Evolutionary conservation across 768 basidiomycete genomes (phyloP), one percentile per base, ranked within the genome.

Genomic region (Mycena sanguinolenta): DNA sequence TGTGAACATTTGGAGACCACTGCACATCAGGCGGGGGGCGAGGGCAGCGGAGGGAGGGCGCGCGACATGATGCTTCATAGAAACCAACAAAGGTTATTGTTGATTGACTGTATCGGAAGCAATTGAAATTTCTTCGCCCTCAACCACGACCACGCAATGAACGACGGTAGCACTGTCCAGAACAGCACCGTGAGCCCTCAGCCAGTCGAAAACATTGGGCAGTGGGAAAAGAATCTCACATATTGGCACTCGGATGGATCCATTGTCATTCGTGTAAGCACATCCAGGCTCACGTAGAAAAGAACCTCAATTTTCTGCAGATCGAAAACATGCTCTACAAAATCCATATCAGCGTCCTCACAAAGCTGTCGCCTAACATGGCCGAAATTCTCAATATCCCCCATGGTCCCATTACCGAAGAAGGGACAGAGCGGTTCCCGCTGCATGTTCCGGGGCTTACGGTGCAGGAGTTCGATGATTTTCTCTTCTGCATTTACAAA

Each of bases 21-120:
- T 39, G 58, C 4, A 38, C 38, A 21, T 38, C 17, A 1, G 21
- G 34, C 8, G 57, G 21, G n/a, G 4, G 58, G 58, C 16, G 38
- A 23, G 17, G 58, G 58, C 21, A 58, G 38, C 19, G 58, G 58
- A 58, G 58, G 58, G 21, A 58, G 58, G 58, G n/a, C 25, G 38
- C 32, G 49, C 60, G 49, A 34, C 54, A 55, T 55, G 30, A 19
- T 34, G 54, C 30, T 34, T 55, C 16, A 9, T 42, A 42, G 19
- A 42, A 12, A 17, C 4, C 9, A 17, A 42, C 42, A 42, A 42
- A 42, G 10, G 16, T 42, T 42, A 42, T 42, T 17, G 10, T 42
- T 42, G 42, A 42, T 42, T 38, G 14, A 38, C 14, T 38, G 42
- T 42, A 17, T 4, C 42, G 42, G 42, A 14, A 4, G 10, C 16